A percentile compares a stretch with the other conserved stretches of the same genome.
Conservation (phyloP, 352 stramenopile genomes). For the Blastocystis sp. region DNA sequence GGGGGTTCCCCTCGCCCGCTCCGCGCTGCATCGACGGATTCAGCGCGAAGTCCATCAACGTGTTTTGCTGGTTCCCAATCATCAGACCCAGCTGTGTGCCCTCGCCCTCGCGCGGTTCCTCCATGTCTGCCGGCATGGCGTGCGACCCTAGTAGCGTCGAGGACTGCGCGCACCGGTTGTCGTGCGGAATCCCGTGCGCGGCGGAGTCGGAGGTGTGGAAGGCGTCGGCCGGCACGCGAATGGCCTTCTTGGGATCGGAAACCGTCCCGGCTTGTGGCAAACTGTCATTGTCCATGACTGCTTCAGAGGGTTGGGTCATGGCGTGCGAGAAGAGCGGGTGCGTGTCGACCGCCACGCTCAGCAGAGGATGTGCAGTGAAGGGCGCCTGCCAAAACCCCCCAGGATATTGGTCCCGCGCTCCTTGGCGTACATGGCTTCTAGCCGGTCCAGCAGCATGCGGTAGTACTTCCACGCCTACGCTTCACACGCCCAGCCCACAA, state of each 20-base stretch:
- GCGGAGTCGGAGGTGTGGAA: too few relatives aligned
- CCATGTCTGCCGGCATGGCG: background rate
- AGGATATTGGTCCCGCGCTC: constrained; percentile 45
- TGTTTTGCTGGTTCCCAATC: background rate
- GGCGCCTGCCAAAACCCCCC: background rate
- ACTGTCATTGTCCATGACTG: background rate
- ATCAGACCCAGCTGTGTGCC: background rate
- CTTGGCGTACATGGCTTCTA: constrained; percentile 38
- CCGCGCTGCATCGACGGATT: background rate
- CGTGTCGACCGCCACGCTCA: background rate
- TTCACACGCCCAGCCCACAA: background rate
- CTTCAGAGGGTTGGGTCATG: background rate
- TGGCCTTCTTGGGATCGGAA: too few relatives aligned
- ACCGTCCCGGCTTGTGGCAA: background rate
- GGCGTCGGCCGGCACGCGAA: too few relatives aligned
- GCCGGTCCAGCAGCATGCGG: constrained; percentile 36
- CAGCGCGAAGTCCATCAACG: constrained; percentile 33
- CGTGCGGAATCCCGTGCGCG: too few relatives aligned
- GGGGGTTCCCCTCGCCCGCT: background rate
- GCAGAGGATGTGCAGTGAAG: constrained; percentile 29
- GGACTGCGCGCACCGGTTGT: too few relatives aligned
- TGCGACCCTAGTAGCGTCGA: background rate
- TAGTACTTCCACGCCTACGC: constrained; percentile 58
- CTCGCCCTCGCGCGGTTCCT: background rate
- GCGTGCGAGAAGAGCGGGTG: background rate